Evolutionary conservation across 139 green algal genomes (phyloP), one percentile per base, ranked within the genome.

Genomic region (Tetradesmus obliquus): DNA sequence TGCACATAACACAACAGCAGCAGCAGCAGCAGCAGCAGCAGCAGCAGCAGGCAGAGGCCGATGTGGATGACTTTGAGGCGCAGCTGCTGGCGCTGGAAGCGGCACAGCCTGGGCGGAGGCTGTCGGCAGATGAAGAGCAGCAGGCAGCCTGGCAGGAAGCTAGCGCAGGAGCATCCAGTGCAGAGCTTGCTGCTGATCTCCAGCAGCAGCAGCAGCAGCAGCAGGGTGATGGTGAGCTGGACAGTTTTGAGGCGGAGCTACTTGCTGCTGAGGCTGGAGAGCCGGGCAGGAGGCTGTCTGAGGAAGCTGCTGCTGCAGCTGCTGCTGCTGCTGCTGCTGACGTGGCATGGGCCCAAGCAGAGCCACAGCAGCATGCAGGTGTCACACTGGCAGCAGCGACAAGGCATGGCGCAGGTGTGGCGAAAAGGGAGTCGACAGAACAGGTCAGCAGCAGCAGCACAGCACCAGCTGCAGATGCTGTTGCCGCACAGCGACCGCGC

Each of bases 21-120:
- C n/a, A n/a, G n/a, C n/a, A n/a, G n/a, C n/a, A n/a, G n/a, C n/a
- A n/a, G 20, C 72, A 81, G 72, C 22, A 81, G 72, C 72, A 81
- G n/a, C 74, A 82, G 55, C 82, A 87, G 55, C 53, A 87, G 54
- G 19, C 1, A n/a, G 1, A 3, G 55, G 10, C 13, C 53, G 76
- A 55, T 76, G 66, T 82, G 9, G 32, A 89, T 45, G 10, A 80
- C 15, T 89, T 82, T 81, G 84, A 89, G 62, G 32, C 32, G 3
- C 24, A 89, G 60, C 62, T 89, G 62, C 12, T 81, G 51, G 86
- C 69, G 5, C 1, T 90, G 10, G 86, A 72, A 15, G 71, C 86
- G 55, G 86, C 86, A 54, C 62, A 15, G 32, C 84, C 84, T 53
- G 84, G 84, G 19, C 79, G 84, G 45, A 20, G 84, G 15, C 24